Evolutionary conservation across 176 grass and related monocot species (phyloP).

Genomic region (Aegilops speltoides): DNA sequence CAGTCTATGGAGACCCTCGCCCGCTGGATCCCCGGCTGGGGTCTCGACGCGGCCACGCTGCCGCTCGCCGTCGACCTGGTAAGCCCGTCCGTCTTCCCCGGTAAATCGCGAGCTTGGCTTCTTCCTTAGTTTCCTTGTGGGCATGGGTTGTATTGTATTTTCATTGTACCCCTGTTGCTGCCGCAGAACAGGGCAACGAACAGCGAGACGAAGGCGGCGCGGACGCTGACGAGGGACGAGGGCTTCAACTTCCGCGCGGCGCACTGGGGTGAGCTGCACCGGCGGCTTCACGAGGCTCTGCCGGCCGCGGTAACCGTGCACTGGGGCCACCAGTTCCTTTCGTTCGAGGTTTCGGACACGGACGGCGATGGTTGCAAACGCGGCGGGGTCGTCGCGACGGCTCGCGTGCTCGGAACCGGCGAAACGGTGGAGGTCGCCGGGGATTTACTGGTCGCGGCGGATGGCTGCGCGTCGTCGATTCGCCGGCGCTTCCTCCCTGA

Average conservation of each 20-base stretch:
- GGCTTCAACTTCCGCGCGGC: constrained; percentile 63
- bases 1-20: constrained; percentile 63
- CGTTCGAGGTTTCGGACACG: constrained; percentile 38
- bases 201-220: constrained; percentile 52
- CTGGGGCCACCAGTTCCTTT: constrained; percentile 79
- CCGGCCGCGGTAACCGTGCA: constrained; percentile 48
- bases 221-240: constrained; percentile 70
- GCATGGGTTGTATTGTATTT: not conserved
- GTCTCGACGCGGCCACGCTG: constrained; percentile 35
- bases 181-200: constrained; percentile 70
- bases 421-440: constrained; percentile 53
- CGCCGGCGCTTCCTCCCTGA: constrained; percentile 69
- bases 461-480: constrained; percentile 66
- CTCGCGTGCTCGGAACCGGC: constrained; percentile 40
- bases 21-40: constrained; percentile 57
- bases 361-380: constrained; percentile 17
- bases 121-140: not conserved
- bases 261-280: constrained; percentile 85
- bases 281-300: constrained; percentile 51
- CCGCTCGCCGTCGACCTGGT: constrained; percentile 77
- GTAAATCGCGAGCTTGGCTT: too few relatives aligned
- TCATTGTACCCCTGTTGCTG: too few relatives aligned
- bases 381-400: constrained; percentile 44
- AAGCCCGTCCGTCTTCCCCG: not conserved
- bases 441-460: constrained; percentile 80